Conservation (phyloP, 306 rosid species). For the Lithocarpus polystachyus region DNA sequence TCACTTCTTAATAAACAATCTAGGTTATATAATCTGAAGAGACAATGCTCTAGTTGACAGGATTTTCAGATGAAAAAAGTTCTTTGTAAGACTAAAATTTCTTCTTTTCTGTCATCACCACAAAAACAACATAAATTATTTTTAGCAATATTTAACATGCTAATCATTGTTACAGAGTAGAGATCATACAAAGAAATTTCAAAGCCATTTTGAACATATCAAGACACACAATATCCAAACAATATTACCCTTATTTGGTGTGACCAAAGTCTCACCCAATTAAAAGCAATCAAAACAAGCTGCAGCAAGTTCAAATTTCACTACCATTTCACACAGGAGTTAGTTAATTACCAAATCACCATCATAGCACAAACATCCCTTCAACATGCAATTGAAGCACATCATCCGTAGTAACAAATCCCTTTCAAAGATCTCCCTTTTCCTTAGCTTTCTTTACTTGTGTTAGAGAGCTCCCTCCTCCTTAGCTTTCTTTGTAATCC, state of each 20-base stretch:
- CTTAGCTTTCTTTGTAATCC: slow-evolving; percentile 97
- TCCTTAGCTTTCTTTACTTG: slow-evolving; percentile 84
- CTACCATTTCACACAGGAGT: background rate
- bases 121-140: background rate
- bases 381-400: background rate
- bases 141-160: background rate
- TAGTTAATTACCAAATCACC: background rate
- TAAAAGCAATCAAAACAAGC: background rate
- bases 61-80: background rate
- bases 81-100: background rate
- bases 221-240: background rate
- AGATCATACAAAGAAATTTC: background rate
- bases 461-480: slow-evolving; percentile 62
- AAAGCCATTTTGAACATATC: background rate
- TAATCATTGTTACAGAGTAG: background rate
- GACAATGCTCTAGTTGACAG: background rate
- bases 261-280: background rate
- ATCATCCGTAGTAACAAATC: background rate
- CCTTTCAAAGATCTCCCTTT: slow-evolving; percentile 42
- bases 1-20: background rate
- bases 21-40: background rate
- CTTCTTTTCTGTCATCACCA: background rate
- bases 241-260: background rate
- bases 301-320: background rate
- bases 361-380: background rate